Conservation (phyloP, 257 asterid genomes). For the Dorcoceras hygrometricum region DNA sequence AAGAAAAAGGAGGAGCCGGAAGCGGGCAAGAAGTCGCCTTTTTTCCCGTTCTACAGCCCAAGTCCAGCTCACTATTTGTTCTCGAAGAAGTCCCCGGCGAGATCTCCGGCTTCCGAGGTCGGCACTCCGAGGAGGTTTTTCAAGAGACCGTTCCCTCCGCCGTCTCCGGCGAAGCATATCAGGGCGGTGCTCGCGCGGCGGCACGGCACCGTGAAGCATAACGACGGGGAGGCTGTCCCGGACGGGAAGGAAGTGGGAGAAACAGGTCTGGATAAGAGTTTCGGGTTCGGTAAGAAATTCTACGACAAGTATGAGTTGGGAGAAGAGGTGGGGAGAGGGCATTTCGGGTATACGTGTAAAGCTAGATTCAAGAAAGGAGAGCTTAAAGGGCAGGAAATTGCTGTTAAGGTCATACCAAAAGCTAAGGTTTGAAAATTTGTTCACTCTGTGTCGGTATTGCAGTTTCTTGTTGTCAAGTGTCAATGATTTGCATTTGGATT, state of each 20-base stretch:
- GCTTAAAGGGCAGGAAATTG: constrained; percentile 75
- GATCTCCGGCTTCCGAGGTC: constrained; percentile 48
- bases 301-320: constrained; percentile 79
- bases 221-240: constrained; percentile 55
- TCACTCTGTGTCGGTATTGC: background rate
- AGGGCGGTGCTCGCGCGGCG: constrained; percentile 76
- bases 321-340: constrained; percentile 94
- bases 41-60: constrained; percentile 90
- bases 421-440: constrained; percentile 52
- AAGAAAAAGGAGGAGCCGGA: constrained; percentile 39
- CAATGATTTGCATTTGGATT: constrained; percentile 22
- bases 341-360: constrained; percentile 88
- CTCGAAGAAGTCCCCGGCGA: constrained; percentile 84
- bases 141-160: constrained; percentile 84
- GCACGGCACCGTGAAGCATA: constrained; percentile 89
- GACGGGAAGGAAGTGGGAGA: constrained; percentile 55
- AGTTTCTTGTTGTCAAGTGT: background rate
- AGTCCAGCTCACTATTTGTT: constrained; percentile 84
- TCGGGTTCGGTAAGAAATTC: constrained; percentile 81
- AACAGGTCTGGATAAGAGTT: constrained; percentile 66
- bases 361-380: constrained; percentile 91
- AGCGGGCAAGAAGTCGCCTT: constrained; percentile 64
- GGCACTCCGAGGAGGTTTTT: constrained; percentile 76
- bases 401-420: constrained; percentile 93
- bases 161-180: constrained; percentile 96